Conservation (phyloP, 495 filamentous ascomycete species). For the Aspergillus sclerotiicarbonarius region DNA sequence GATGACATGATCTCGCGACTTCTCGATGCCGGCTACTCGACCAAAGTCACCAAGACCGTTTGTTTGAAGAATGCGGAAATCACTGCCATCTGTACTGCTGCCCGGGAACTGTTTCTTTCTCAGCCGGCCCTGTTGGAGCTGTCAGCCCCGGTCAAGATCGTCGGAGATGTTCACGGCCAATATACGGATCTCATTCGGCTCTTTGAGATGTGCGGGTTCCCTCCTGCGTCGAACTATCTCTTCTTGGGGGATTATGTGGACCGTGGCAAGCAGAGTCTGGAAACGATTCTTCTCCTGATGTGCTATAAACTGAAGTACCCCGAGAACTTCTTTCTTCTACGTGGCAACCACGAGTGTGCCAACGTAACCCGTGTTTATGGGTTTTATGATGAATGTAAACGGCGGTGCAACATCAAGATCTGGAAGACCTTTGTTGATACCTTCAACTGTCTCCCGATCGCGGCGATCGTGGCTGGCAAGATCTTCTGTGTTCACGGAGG, state of each 20-base stretch:
- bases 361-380: constrained; percentile 98
- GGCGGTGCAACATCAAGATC: constrained; percentile 94
- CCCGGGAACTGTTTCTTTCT: constrained; percentile 82
- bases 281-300: constrained; percentile 91
- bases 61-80: constrained; percentile 98
- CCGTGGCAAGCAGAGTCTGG: constrained; percentile 93
- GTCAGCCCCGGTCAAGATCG: constrained; percentile 96
- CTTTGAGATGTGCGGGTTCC: constrained; percentile 99
- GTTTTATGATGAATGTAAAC: constrained; percentile 99
- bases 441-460: constrained; percentile 95
- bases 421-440: constrained; percentile 99
- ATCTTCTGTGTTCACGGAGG: constrained; percentile 99
- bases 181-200: constrained; percentile 96
- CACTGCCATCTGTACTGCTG: constrained; percentile 81
- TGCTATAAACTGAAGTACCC: constrained; percentile 99
- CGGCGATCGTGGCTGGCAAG: constrained; percentile 93
- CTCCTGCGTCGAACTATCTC: constrained; percentile 87
- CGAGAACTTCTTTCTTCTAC: constrained; percentile 97
- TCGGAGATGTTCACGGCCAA: constrained; percentile 97
- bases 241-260: constrained; percentile 99
- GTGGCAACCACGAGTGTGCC: constrained; percentile 97
- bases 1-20: constrained; percentile 97
- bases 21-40: constrained; percentile 90
- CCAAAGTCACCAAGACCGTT: constrained; percentile 95
- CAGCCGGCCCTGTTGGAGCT: constrained; percentile 92